Evolutionary conservation across 768 basidiomycete species (phyloP).

Genomic region (Phaeolepiota aurea): DNA sequence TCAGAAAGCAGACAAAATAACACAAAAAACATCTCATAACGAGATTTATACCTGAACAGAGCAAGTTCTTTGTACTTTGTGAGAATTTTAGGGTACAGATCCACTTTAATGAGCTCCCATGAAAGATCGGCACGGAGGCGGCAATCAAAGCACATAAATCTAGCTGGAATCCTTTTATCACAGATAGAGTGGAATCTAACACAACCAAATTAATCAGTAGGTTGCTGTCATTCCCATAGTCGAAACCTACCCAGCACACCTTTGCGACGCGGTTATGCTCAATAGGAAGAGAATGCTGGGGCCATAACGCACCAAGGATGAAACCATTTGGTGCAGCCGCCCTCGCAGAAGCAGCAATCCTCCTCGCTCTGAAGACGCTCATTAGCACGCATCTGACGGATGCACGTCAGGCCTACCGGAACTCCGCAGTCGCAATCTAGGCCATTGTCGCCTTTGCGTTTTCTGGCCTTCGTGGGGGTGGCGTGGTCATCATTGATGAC

Average conservation of each 20-base stretch:
- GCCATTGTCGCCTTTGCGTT: conserved; percentile 4
- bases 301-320: conserved; percentile 55
- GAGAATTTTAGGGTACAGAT: conserved; percentile 49
- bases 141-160: conserved; percentile 73
- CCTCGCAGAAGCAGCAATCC: conserved; percentile 55
- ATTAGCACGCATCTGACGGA: background rate
- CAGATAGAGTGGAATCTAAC: conserved; percentile 56
- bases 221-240: background rate
- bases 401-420: conserved; percentile 24
- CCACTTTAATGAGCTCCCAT: conserved; percentile 61
- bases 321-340: conserved; percentile 65
- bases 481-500: background rate
- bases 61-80: conserved; percentile 62
- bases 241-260: conserved; percentile 51
- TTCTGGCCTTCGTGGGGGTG: background rate
- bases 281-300: background rate
- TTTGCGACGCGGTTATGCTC: conserved; percentile 11
- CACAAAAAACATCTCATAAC: background rate
- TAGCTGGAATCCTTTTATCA: conserved; percentile 49
- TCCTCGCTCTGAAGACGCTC: conserved; percentile 41
- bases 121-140: conserved; percentile 56
- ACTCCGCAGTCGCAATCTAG: conserved; percentile 59
- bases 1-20: background rate
- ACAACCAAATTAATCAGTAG: conserved; percentile 1
- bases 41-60: conserved; percentile 47